phyloP scores from a whole-genome alignment of 345 rosid genomes.

The Pugionium cornutum region DNA sequence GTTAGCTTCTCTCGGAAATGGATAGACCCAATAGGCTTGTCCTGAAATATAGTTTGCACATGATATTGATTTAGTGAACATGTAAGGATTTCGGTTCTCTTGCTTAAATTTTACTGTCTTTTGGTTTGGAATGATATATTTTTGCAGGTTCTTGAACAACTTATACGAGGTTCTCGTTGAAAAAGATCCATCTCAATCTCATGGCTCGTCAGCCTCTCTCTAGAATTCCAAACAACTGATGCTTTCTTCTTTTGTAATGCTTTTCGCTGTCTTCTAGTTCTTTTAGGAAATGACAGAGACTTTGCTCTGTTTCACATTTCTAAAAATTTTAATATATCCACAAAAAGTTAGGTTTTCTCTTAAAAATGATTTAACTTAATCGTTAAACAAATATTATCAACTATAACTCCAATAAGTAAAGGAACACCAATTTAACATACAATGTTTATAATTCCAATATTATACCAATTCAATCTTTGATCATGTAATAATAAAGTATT shows the following conservation, averaged over 20 bases:
- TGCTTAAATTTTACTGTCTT: neutral
- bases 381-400: slow-evolving; percentile 10
- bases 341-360: neutral
- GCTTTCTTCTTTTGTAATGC: neutral
- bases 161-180: slow-evolving; percentile 43
- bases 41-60: slow-evolving; percentile 1
- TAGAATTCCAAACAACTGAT: slow-evolving; percentile 1
- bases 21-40: neutral
- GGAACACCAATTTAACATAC: too few relatives aligned
- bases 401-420: too few relatives aligned
- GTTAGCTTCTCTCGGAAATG: slow-evolving; percentile 4
- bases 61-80: neutral
- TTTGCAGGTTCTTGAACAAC: slow-evolving; percentile 49
- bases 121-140: slow-evolving; percentile 1
- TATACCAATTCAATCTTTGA: slow-evolving; percentile 4
- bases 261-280: neutral
- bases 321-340: neutral
- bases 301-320: slow-evolving; percentile 22
- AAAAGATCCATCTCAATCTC: slow-evolving; percentile 3
- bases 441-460: neutral
- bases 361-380: neutral
- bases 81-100: neutral
- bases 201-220: neutral
- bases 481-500: slow-evolving; percentile 2
- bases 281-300: slow-evolving; percentile 8